Evolutionary conservation across 371 early-diverging fungal species (phyloP), one percentile per base, ranked within the genome.

Genomic region (Lichtheimia ornata): DNA sequence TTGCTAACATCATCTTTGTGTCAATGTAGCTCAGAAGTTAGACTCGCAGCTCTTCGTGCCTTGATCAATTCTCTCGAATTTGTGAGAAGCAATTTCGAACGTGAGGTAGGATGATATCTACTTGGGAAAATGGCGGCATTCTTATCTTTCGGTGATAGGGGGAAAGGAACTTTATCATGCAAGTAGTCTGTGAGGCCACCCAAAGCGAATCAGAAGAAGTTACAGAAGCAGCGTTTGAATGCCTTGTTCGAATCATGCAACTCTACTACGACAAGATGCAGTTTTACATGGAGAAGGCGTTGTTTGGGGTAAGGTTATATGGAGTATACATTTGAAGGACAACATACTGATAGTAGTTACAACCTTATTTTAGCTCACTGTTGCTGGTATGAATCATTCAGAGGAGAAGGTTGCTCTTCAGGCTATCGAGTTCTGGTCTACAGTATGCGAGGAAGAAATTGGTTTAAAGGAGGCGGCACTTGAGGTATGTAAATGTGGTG

Each of bases 401-500:
- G 88, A 92, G 49, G 90, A 92, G 44, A 87, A 87, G 18, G 93
- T 98, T 42, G 95, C 91, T 5, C 75, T 95, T 59, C 98, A 98
- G 73, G 97, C 98, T 45, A 89, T 97, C 58, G 99, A 98, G 79
- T 98, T 98, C 70, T 98, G 99, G 99, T 94, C 97, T 14, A 96
- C 97, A 18, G 91, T 98, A 20, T 95, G 95, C 71, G 99, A 98
- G 64, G 91, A 89, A 60, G 99, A 98, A 74, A 85, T 90, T 49
- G 88, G 88, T 35, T 68, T 91, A 11, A 78, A 80, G 40, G 67
- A 76, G 5, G 82, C 86, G 14, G 77, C 72, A 35, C 70, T 69
- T 9, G 72, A 77, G 15, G 77, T 76, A 70, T 63, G 51, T 28
- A 4, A 35, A 35, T 35, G 0, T 11, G 6, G 11, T 9, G 35